Base-by-base conservation (phyloP, 345 rosid species). In the Toxicodendron radicans region DNA sequence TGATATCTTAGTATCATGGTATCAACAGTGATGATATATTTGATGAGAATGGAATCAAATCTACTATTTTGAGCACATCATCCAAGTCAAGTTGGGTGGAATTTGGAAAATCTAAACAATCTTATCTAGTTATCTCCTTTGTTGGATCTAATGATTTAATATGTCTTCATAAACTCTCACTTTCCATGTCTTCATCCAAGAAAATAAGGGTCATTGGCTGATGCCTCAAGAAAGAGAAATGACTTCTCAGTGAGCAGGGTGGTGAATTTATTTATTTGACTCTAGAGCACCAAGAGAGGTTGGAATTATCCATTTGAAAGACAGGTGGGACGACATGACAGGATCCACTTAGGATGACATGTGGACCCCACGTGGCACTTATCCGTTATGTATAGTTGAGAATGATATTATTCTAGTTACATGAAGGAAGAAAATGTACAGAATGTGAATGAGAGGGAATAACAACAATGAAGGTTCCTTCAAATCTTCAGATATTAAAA, bases 281-380 rank as follows among this genome's bases (percentile, higher is more conserved):
- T 62, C 79, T 74, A 16, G 41, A 27, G 35, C 21, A 35, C 61
- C 66, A 64, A 10, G 76, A 71, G 70, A 72, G 56, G 75, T 4
- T 46, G 68, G 58, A 53, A 68, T 80, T 85, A 75, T 80, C 83
- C 77, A 33, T 33, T 51, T 64, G 12, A 2, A 10, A 18, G 66
- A 52, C 79, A 79, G 58, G 35, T 20, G 81, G 35, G 72, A 27
- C 24, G 35, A 24, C 32, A 13, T 17, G 66, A 73, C 30, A 20
- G 16, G 46, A 14, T 73, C 82, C 83, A 80, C 52, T 73, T 82
- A 41, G 82, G 82, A 80, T 79, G 73, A 51, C 81, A 73, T 5
- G 68, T 77, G 86, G 87, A 82, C 84, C 89, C 87, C 75, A 32
- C 17, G 49, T 66, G 85, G 83, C 83, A 76, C 89, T 86, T 86